Base-by-base conservation (phyloP, 176 grass and related monocot species). In the Carex scoparia region DNA sequence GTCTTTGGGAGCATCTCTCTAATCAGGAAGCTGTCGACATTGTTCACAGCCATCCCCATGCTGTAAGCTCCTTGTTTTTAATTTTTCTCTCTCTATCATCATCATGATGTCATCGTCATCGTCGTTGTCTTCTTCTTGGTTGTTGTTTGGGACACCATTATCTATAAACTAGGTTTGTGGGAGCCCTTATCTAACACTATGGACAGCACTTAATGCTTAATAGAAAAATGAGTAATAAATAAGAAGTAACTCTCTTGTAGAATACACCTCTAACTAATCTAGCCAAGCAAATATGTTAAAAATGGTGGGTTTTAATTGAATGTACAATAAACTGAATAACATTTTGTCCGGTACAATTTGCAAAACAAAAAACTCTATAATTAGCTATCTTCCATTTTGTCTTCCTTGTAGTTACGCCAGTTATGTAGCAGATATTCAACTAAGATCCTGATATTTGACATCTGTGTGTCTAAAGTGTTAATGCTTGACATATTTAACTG, bases 1-100 rank as follows among this genome's bases (percentile, higher is more conserved):
- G 96, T 55, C 72, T 99, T 56, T 99, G 93, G 96, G 93, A 99
- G 69, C 96, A 99, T 56, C 64, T 99, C 38, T 94, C 56, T 84
- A 95, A 95, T 86, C 90, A 99, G 86, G 76, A 94, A 51, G 96
- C 93, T 0, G 96, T 94, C 5, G 91, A 99, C 23, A 94, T 96
- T 85, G 91, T 99, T 88, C 87, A 95, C 66, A 95, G 11, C 42
- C 85, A 99, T 94, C 91, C 85, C 18, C 91, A 62, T 58, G 76
- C 85, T 65, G 96, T 99, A 99, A 95, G 96, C 69, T 68, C 80
- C 69, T 84, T 71, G 16, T 42, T 38, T 51, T 76, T 58, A 59
- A 37, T 60, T 71, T 61, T 44, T 5, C 12, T 18, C 33, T 12
- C 38, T 69, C 18, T 3, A 16, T 40, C 32, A 40, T 70, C 16